Conservation (phyloP, 78 protist genomes). For the Planoprotostelium fungivorum region DNA sequence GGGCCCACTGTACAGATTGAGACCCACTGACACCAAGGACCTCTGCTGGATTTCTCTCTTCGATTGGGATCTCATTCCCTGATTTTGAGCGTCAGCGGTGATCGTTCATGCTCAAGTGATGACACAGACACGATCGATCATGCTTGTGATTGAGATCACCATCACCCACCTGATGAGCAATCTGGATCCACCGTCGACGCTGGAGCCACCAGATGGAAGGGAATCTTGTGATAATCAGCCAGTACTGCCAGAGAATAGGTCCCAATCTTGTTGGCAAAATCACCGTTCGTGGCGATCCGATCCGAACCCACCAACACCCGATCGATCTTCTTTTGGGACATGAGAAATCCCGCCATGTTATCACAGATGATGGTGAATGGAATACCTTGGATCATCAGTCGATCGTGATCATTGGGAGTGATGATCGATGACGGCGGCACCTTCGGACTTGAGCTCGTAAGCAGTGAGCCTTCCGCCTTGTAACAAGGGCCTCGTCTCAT, state of each 20-base stretch:
- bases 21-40: constrained; percentile 54
- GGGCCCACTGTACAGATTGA: constrained; percentile 61
- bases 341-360: constrained; percentile 64
- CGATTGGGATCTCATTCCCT: constrained; percentile 60
- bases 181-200: constrained; percentile 39
- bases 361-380: constrained; percentile 66
- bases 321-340: constrained; percentile 64
- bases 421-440: background rate
- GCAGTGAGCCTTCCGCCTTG: constrained; percentile 77
- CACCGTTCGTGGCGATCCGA: constrained; percentile 63
- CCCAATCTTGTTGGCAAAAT: constrained; percentile 76
- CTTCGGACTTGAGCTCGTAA: constrained; percentile 39
- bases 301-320: constrained; percentile 72
- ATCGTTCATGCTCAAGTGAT: background rate
- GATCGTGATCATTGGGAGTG: background rate
- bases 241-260: constrained; percentile 56
- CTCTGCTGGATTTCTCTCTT: constrained; percentile 42
- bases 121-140: background rate
- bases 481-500: constrained; percentile 66
- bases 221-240: constrained; percentile 36
- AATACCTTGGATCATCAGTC: constrained; percentile 33
- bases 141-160: too few relatives aligned
- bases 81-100: background rate
- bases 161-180: constrained; percentile 11
- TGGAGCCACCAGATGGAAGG: constrained; percentile 72